Percentiles rank a stretch among this genome's conserved stretches.
Evolutionary conservation across 192 early-diverging fungal species (phyloP).

Genomic region (Endogone sp.): DNA sequence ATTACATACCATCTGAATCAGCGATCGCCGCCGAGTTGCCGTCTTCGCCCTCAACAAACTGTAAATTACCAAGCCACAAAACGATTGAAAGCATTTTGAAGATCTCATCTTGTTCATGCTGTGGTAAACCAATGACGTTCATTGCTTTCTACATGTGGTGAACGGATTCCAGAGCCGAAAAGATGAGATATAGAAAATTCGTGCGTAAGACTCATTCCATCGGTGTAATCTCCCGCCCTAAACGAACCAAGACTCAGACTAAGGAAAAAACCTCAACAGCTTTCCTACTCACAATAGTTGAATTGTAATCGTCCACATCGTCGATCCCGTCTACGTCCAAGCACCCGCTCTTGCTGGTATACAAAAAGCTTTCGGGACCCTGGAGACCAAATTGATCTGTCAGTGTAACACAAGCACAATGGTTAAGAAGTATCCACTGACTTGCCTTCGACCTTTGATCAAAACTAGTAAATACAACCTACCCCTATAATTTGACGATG

Average conservation of each 20-base stretch:
- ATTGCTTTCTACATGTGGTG: constrained; percentile 71
- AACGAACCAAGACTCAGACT: background rate
- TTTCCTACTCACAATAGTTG: constrained; percentile 62
- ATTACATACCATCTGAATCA: constrained; percentile 49
- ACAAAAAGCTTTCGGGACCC: constrained; percentile 74
- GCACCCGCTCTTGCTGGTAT: constrained; percentile 70
- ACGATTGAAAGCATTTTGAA: constrained; percentile 91
- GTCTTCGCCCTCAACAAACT: constrained; percentile 80
- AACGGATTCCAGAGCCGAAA: background rate
- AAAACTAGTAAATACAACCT: constrained; percentile 5
- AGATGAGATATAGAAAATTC: background rate
- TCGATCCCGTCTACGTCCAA: constrained; percentile 90
- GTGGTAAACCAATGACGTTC: constrained; percentile 82
- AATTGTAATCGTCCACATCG: constrained; percentile 81
- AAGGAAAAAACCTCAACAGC: background rate
- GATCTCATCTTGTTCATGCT: constrained; percentile 79
- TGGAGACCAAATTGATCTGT: constrained; percentile 62
- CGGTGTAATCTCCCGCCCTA: too few species aligned
- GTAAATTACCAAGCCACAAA: constrained; percentile 94
- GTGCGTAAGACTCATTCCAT: too few species aligned
- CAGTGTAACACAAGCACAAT: constrained; percentile 1
- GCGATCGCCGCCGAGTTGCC: constrained; percentile 58
- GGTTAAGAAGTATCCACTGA: background rate
- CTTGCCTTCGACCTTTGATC: background rate
- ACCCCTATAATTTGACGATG: constrained; percentile 67